Evolutionary conservation across 1,284 basidiomycete genomes (phyloP).

Genomic region (Heterobasidion irregulare): DNA sequence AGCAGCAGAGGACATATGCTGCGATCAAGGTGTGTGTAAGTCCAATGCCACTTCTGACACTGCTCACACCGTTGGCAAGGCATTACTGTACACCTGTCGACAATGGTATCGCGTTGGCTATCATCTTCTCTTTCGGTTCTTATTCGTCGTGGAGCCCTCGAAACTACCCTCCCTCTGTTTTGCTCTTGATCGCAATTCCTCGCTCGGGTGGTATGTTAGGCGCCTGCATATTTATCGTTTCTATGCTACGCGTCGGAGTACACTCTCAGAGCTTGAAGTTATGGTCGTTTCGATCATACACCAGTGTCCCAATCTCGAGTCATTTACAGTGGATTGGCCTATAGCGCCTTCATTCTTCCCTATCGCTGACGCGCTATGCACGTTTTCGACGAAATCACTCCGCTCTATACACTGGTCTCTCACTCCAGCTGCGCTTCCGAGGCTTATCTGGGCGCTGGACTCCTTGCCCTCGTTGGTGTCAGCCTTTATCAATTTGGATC

Average conservation of each 20-base stretch:
- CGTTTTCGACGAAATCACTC: slow-evolving; percentile 36
- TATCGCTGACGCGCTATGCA: slow-evolving; percentile 52
- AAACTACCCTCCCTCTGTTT: slow-evolving; percentile 38
- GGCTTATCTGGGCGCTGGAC: slow-evolving; percentile 61
- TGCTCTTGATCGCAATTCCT: slow-evolving; percentile 39
- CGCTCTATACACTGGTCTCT: slow-evolving; percentile 54
- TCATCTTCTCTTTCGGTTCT: slow-evolving; percentile 55
- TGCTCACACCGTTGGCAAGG: slow-evolving; percentile 25
- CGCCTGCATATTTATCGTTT: slow-evolving; percentile 54
- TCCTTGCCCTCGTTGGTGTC: slow-evolving; percentile 45
- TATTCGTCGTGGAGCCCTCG: slow-evolving; percentile 51
- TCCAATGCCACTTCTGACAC: not conserved
- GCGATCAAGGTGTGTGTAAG: slow-evolving; percentile 49
- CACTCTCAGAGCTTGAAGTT: slow-evolving; percentile 34
- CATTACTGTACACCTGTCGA: slow-evolving; percentile 51
- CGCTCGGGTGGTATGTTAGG: slow-evolving; percentile 56
- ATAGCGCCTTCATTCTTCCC: slow-evolving; percentile 46
- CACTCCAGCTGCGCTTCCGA: slow-evolving; percentile 42
- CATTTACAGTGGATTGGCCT: slow-evolving; percentile 58
- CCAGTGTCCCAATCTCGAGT: slow-evolving; percentile 60
- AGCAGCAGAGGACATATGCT: slow-evolving; percentile 49
- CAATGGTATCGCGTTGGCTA: slow-evolving; percentile 36
- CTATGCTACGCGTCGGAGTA: slow-evolving; percentile 25
- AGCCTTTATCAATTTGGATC: slow-evolving; percentile 45
- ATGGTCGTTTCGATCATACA: slow-evolving; percentile 42